Evolutionary conservation across 495 filamentous ascomycete genomes (phyloP), one percentile per base, ranked within the genome.

Genomic region (Talaromyces nanjingensis): DNA sequence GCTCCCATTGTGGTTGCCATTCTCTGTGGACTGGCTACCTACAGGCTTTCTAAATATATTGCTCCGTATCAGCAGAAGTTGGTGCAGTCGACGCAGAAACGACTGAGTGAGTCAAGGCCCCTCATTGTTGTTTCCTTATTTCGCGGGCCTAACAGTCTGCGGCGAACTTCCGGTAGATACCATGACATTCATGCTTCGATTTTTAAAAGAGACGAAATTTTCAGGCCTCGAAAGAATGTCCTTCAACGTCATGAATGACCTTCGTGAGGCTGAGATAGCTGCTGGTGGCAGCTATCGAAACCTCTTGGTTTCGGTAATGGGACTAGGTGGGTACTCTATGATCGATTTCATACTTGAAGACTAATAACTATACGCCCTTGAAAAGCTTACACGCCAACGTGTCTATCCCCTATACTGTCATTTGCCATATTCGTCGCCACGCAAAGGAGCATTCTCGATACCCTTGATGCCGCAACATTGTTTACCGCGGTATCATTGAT

Each of bases 1-100:
- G 83, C 81, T 2, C 86, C 87, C 6, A 75, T 88, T 57, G 77
- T 76, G 45, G 78, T 84, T 20, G 76, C 81, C 47, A 52, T 52
- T 52, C 47, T 52, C n/a, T 52, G 47, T 52, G 47, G 47, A 52
- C 14, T 52, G 22, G 47, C 47, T 52, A 52, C 16, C 47, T 52
- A 52, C 14, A 52, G 0, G 22, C 47, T 52, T 22, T 52, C 47
- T 0, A 52, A 52, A n/a, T 20, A 1, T 52, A 52, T 52, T 20
- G 47, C 47, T 52, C 47, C 47, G n/a, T 52, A 52, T 52, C 47
- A 52, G 20, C 14, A 52, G 47, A 52, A 52, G 47, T 20, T 12
- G 47, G 47, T 52, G 47, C 47, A 52, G 47, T 20, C 47, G 47
- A 52, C 47, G 47, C 47, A 52, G 12, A 52, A 52, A 18, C 47